Conservation (phyloP, 1,284 basidiomycete species). For the Cutaneotrichosporon mucoides region DNA sequence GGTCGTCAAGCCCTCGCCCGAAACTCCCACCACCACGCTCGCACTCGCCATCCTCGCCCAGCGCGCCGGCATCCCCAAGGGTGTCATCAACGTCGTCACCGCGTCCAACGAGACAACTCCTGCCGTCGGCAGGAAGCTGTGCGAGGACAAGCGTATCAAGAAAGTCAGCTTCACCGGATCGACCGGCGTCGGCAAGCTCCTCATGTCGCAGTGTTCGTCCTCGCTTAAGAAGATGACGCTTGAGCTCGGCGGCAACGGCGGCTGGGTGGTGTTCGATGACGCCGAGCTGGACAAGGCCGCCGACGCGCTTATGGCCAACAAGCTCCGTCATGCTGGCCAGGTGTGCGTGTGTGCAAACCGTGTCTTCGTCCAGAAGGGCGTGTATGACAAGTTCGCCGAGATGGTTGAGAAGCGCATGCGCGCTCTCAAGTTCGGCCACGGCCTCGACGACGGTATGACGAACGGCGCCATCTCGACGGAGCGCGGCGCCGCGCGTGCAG, state of each 20-base stretch:
- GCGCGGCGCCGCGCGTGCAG: constrained; percentile 75
- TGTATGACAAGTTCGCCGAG: constrained; percentile 33
- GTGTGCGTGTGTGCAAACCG: constrained; percentile 62
- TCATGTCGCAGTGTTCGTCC: constrained; percentile 14
- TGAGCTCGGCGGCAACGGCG: constrained; percentile 48
- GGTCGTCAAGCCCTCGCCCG: constrained; percentile 66
- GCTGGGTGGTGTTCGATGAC: constrained; percentile 45
- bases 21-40: constrained; percentile 81
- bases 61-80: constrained; percentile 68
- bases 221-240: constrained; percentile 51
- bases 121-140: constrained; percentile 28
- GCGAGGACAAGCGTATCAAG: constrained; percentile 31
- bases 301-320: constrained; percentile 62
- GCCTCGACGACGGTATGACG: constrained; percentile 64
- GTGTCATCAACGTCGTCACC: constrained; percentile 80
- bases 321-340: constrained; percentile 84
- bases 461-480: constrained; percentile 86
- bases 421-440: constrained; percentile 81
- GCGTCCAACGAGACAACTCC: constrained; percentile 58
- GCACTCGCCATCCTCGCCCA: constrained; percentile 49
- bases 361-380: constrained; percentile 66
- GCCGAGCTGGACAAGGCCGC: constrained; percentile 44
- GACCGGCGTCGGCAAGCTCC: constrained; percentile 53
- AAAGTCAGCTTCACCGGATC: constrained; percentile 89
- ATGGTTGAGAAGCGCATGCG: constrained; percentile 54